Conservation (phyloP, 768 basidiomycete species). For the Dioszegia crocea region DNA sequence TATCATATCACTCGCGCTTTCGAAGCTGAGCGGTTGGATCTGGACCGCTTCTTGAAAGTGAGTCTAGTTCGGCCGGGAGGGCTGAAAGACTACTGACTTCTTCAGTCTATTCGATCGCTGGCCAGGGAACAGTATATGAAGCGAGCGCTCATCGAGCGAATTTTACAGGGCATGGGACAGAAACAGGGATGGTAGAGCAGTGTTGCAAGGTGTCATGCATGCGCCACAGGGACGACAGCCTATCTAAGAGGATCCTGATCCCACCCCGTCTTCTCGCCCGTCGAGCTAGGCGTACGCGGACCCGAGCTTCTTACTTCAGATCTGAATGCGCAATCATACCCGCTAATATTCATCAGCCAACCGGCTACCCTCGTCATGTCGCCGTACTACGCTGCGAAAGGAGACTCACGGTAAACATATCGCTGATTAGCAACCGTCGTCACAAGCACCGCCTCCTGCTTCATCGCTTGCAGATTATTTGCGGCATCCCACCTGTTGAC, state of each 20-base stretch:
- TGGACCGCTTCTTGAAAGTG: constrained; percentile 89
- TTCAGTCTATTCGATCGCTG: constrained; percentile 64
- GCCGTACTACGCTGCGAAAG: too few relatives aligned
- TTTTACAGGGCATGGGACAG: constrained; percentile 52
- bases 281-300: not conserved
- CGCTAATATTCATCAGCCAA: too few relatives aligned
- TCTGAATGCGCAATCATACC: constrained; percentile 37
- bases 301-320: constrained; percentile 21
- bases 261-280: too few relatives aligned
- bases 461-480: constrained; percentile 35
- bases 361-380: too few relatives aligned
- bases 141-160: constrained; percentile 89
- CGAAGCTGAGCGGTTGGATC: constrained; percentile 73
- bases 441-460: constrained; percentile 38
- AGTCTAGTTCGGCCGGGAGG: constrained; percentile 42
- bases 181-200: constrained; percentile 35
- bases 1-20: constrained; percentile 93
- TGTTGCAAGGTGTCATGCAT: too few relatives aligned
- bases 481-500: constrained; percentile 38
- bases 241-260: too few relatives aligned
- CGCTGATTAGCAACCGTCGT: constrained; percentile 39
- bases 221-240: too few relatives aligned
- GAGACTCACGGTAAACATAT: constrained; percentile 41
- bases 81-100: constrained; percentile 38
- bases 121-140: constrained; percentile 98